These are phyloP conservation scores for Fusarium tupiense DNA, from an alignment of 2,329 filamentous ascomycete species.

Conservation along the genomic window DNA sequence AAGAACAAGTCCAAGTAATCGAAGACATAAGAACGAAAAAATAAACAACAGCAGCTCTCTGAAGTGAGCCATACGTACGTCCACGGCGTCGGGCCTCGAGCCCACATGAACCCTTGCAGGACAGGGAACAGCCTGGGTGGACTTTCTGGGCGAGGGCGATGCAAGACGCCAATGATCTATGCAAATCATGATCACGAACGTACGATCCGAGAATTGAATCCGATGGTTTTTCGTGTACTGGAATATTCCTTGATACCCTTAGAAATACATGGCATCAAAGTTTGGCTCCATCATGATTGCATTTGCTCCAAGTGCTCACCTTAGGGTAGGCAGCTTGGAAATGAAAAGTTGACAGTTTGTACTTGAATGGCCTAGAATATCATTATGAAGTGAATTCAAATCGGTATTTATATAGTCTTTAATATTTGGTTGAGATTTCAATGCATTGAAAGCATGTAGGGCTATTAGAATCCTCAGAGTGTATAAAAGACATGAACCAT, in stretches of 20 bases:
- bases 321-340: neutral
- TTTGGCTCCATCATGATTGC: neutral
- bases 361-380: neutral
- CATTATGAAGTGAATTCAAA: neutral
- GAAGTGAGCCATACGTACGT: conserved; percentile 8
- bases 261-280: conserved; percentile 28
- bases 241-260: conserved; percentile 31
- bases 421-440: neutral
- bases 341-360: neutral
- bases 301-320: neutral
- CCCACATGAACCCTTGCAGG: neutral
- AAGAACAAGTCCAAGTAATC: conserved; percentile 50
- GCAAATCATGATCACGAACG: neutral
- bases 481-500: neutral
- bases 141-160: neutral
- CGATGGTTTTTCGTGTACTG: conserved; percentile 5
- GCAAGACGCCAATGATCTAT: conserved; percentile 1
- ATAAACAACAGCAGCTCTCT: conserved; percentile 6
- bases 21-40: neutral
- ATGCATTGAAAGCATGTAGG: no score
- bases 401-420: neutral
- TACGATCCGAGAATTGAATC: neutral
- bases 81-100: conserved; percentile 10
- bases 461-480: rapidly evolving
- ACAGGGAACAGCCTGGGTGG: neutral